Percentiles rank a stretch among this genome's conserved stretches.
These are phyloP conservation scores for Tuber microsphaerosporum DNA, from an alignment of 495 filamentous ascomycete genomes.

Conservation along the genomic window DNA sequence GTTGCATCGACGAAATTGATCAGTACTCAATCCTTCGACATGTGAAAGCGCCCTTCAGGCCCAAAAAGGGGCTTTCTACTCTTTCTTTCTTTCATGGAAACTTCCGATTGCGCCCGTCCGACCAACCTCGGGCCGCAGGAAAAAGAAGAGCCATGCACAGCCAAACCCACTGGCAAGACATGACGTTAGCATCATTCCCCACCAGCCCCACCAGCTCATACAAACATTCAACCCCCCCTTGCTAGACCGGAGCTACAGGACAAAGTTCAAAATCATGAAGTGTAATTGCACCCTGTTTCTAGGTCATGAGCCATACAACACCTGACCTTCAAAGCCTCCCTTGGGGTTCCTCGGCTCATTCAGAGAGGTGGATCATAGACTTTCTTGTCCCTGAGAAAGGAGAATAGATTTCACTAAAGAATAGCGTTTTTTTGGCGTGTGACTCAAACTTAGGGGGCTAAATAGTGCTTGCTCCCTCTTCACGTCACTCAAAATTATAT, in stretches of 20 bases:
- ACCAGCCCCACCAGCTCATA: neutral
- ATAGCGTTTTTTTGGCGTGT: neutral
- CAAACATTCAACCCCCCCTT: neutral
- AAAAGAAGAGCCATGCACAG: constrained; percentile 6
- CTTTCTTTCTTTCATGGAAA: constrained; percentile 16
- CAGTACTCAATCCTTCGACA: neutral
- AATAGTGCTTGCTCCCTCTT: neutral
- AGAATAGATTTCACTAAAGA: neutral
- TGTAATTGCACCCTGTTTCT: neutral
- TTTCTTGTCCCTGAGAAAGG: neutral
- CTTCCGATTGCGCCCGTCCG: constrained; percentile 21
- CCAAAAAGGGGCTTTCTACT: neutral
- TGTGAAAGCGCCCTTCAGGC: neutral
- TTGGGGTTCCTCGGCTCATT: neutral
- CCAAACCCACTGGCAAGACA: constrained; percentile 12
- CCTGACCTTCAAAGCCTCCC: neutral
- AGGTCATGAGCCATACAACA: neutral
- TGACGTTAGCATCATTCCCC: neutral
- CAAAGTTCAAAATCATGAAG: neutral
- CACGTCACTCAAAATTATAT: neutral
- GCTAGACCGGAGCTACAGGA: constrained; percentile 11
- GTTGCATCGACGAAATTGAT: neutral
- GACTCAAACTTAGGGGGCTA: neutral
- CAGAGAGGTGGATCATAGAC: neutral
- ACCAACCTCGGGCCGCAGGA: constrained; percentile 30